A percentile compares a stretch with the other conserved stretches of the same genome.
These are phyloP conservation scores for Cryptosporidium bovis DNA, from an alignment of 169 alveolate species.

Conservation along the genomic window DNA sequence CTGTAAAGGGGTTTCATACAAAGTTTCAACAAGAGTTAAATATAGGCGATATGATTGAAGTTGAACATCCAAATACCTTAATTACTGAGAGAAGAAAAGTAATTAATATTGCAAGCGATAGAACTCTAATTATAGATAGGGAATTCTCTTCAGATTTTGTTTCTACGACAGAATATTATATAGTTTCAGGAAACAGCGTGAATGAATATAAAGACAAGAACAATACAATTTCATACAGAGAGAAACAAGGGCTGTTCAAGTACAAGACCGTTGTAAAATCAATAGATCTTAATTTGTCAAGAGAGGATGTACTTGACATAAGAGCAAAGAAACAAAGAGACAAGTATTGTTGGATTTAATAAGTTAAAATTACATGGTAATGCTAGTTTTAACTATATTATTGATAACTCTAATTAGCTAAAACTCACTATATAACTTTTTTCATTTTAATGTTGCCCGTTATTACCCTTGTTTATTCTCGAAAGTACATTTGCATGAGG, in stretches of 20 bases:
- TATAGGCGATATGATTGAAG: constrained; percentile 73
- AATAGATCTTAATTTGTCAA: constrained; percentile 68
- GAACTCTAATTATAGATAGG: constrained; percentile 73
- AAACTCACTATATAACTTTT: neutral
- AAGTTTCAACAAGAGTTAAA: constrained; percentile 76
- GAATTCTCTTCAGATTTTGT: constrained; percentile 75
- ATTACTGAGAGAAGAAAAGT: constrained; percentile 69
- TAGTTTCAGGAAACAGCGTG: constrained; percentile 8
- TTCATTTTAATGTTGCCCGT: neutral
- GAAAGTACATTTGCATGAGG: constrained; percentile 56
- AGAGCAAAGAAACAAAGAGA: constrained; percentile 81
- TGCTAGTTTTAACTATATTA: neutral
- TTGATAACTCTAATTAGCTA: neutral
- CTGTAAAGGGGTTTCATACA: constrained; percentile 80
- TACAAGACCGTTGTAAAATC: constrained; percentile 71
- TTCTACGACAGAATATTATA: constrained; percentile 76
- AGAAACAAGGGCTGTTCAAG: constrained; percentile 78
- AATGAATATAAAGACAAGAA: constrained; percentile 5
- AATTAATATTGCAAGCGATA: constrained; percentile 51
- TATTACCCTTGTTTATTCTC: constrained; percentile 11
- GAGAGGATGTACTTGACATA: constrained; percentile 80
- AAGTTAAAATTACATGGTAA: neutral
- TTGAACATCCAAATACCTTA: constrained; percentile 76
- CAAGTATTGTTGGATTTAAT: constrained; percentile 82
- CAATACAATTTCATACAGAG: constrained; percentile 74